Evolutionary conservation across 1,284 basidiomycete genomes (phyloP), one percentile per base, ranked within the genome.

Genomic region (Tausonia pullulans): DNA sequence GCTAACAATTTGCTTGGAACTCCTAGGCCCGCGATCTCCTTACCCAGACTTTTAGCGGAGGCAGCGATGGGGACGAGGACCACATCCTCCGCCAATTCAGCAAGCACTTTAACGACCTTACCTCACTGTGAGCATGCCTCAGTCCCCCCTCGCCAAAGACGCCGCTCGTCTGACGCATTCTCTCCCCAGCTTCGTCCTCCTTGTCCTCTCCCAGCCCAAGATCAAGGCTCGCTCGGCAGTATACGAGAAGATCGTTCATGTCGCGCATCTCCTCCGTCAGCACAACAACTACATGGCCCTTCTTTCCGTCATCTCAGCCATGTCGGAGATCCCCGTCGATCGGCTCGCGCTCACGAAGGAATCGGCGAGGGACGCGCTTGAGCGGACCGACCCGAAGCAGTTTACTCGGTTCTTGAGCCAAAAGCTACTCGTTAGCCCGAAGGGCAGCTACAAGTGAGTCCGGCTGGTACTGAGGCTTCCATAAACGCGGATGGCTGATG

Each of bases 241-340:
- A n/a, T 76, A 74, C 66, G 76, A 77, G 62, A 68, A 70, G 8
- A 75, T 78, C 64, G 71, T 75, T 52, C 61, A 68, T 41, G 72
- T 77, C 41, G 69, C 72, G 3, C 72, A 74, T 52, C 73, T 76
- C 51, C 71, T 78, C 0, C 75, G 75, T 13, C 71, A 71, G n/a
- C 60, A 76, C 48, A 74, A 75, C 69, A 77, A 78, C 67, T 78
- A 78, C 68, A 74, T 75, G 58, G 71, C 73, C 6, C 70, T 76
- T 0, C 74, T 73, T 61, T 74, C 76, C 10, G 67, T 76, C 52
- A 72, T 76, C 9, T 71, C 75, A 3, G 76, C 76, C 4, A 66
- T 78, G 63, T 67, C 69, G 11, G 75, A 77, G 61, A 72, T 74
- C n/a, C 73, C 73, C 0, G 68, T 78, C 39, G 72, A 72, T 60